These are phyloP conservation scores for Alternaria longipes DNA, from an alignment of 2,329 filamentous ascomycete species.

Conservation along the genomic window DNA sequence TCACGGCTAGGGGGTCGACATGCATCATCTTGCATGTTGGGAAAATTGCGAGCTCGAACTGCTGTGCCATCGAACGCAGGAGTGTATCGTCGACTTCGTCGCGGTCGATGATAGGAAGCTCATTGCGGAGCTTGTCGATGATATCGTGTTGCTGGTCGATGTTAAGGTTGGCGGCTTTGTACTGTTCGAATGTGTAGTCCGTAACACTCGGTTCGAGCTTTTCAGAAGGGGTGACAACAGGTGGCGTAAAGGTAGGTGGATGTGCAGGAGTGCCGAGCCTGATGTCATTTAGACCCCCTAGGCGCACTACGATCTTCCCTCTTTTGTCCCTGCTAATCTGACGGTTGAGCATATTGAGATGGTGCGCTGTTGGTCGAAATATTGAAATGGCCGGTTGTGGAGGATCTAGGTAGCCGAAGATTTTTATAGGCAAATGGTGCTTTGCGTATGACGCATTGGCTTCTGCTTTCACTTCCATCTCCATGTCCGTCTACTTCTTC, in stretches of 20 bases:
- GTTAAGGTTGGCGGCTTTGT: conserved; percentile 16
- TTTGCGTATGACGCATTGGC: not conserved
- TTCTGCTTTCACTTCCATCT: not conserved
- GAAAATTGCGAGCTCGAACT: conserved; percentile 11
- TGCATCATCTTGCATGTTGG: conserved; percentile 20
- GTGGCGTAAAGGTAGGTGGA: not conserved
- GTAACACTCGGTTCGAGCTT: not conserved
- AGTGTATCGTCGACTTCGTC: conserved; percentile 14
- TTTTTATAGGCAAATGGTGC: not conserved
- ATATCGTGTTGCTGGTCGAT: conserved; percentile 9
- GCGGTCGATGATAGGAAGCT: conserved; percentile 17
- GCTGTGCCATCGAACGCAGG: conserved; percentile 1
- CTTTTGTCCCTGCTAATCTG: not conserved
- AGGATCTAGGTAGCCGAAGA: not conserved
- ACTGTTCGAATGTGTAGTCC: conserved; percentile 15
- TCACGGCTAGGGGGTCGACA: conserved; percentile 9
- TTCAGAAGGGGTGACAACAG: not conserved
- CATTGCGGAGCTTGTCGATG: conserved; percentile 14
- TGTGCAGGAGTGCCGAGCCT: conserved; percentile 1
- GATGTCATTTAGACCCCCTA: conserved; percentile 6
- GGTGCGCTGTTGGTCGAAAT: not conserved
- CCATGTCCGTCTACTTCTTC: not conserved
- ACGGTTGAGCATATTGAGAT: not conserved
- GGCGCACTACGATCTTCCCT: not conserved
- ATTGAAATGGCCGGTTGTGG: not conserved